Conservation (phyloP, 108 stramenopile species). For the Conticribra weissflogii region DNA sequence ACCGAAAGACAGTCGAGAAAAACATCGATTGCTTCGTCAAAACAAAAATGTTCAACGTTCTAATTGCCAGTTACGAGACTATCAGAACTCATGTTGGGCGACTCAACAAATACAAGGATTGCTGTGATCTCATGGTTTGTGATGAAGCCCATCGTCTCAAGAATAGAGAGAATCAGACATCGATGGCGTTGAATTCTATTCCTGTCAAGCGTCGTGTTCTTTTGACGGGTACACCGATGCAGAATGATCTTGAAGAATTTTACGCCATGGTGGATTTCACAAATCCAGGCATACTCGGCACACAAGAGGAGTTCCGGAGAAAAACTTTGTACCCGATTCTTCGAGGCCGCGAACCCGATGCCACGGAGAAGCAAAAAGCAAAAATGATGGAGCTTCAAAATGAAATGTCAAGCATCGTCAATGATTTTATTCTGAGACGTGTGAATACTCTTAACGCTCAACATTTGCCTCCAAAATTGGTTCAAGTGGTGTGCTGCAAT, state of each 20-base stretch:
- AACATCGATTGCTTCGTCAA: conserved; percentile 82
- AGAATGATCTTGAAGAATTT: conserved; percentile 97
- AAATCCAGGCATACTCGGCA: conserved; percentile 91
- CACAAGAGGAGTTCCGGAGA: conserved; percentile 86
- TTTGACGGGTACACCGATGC: conserved; percentile 91
- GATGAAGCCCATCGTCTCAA: conserved; percentile 99
- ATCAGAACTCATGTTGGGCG: conserved; percentile 88
- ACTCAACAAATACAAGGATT: conserved; percentile 73
- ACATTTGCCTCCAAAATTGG: conserved; percentile 97
- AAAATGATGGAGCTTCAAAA: conserved; percentile 87
- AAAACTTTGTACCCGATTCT: conserved; percentile 86
- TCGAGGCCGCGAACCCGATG: conserved; percentile 95
- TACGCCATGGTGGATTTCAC: conserved; percentile 98
- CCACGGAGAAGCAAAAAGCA: conserved; percentile 82
- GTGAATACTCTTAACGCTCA: conserved; percentile 96
- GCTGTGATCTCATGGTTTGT: conserved; percentile 95
- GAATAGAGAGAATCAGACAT: conserved; percentile 95
- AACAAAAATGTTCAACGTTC: conserved; percentile 81
- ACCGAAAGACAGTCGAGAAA: conserved; percentile 84
- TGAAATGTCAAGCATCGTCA: conserved; percentile 90
- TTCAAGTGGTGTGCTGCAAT: conserved; percentile 98
- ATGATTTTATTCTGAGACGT: conserved; percentile 96
- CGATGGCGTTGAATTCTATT: conserved; percentile 82
- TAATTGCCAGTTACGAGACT: conserved; percentile 95
- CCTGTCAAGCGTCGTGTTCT: conserved; percentile 90